phyloP scores from a whole-genome alignment of 2,329 filamentous ascomycete genomes.

The Fusarium sp. region DNA sequence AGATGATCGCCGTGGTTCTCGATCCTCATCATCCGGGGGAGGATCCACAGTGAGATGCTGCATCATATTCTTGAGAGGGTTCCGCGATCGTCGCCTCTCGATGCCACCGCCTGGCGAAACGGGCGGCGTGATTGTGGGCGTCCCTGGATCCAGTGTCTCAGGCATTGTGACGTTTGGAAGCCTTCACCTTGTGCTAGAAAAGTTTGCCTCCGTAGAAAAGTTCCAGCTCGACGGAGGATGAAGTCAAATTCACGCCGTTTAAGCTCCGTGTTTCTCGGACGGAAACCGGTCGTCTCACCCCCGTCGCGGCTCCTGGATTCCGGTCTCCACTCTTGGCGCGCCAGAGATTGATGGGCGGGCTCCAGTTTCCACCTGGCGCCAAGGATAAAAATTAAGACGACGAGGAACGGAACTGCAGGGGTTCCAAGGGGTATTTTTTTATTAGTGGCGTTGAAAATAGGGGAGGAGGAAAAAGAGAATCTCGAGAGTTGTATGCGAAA shows the following conservation, averaged over 20 bases:
- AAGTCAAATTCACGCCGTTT: conserved; percentile 35
- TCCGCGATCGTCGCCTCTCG: conserved; percentile 54
- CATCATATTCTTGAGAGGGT: conserved; percentile 57
- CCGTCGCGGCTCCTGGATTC: conserved; percentile 48
- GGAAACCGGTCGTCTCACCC: conserved; percentile 42
- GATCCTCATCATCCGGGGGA: conserved; percentile 49
- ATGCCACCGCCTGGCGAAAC: conserved; percentile 44
- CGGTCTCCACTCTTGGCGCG: conserved; percentile 49
- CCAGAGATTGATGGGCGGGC: conserved; percentile 27
- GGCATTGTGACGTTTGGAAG: conserved; percentile 47
- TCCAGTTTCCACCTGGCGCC: conserved; percentile 7
- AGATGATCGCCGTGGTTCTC: conserved; percentile 50
- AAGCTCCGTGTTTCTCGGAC: conserved; percentile 47
- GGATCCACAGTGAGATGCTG: conserved; percentile 57
- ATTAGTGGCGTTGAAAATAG: conserved; percentile 31
- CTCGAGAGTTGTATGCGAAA: background rate
- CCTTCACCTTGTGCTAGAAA: background rate
- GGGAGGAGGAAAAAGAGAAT: conserved; percentile 7
- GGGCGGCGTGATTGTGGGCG: conserved; percentile 42
- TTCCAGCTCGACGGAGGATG: conserved; percentile 13
- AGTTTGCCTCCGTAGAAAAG: background rate
- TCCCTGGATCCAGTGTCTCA: conserved; percentile 50
- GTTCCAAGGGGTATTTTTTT: conserved; percentile 27
- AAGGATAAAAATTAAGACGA: conserved; percentile 23
- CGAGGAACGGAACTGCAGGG: conserved; percentile 4